These are phyloP conservation scores for Sphagnurus paluster DNA, from an alignment of 1,284 basidiomycete species.

Conservation along the genomic window DNA sequence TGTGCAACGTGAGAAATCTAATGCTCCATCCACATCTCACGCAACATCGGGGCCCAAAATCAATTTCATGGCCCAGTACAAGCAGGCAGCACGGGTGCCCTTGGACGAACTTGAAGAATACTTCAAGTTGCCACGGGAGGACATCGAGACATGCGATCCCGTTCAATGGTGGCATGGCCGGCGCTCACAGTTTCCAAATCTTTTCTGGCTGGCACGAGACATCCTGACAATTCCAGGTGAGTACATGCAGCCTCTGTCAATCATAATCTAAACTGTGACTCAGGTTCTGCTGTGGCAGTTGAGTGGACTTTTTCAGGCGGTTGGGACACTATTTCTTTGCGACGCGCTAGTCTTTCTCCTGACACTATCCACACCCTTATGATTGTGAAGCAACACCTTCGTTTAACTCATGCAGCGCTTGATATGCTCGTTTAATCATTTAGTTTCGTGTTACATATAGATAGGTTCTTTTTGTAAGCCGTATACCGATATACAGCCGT, in stretches of 20 bases:
- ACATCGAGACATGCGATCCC: slow-evolving; percentile 20
- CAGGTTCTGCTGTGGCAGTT: slow-evolving; percentile 26
- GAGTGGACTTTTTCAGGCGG: slow-evolving; percentile 24
- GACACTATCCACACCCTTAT: slow-evolving; percentile 23
- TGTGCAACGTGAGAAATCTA: no score
- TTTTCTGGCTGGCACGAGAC: slow-evolving; percentile 14
- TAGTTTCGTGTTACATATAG: background rate
- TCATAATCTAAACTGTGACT: background rate
- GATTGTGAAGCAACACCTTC: slow-evolving; percentile 8
- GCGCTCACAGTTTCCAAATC: slow-evolving; percentile 19
- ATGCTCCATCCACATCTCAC: background rate
- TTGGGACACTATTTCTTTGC: slow-evolving; percentile 23
- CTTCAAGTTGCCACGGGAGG: slow-evolving; percentile 17
- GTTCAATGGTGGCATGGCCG: slow-evolving; percentile 22
- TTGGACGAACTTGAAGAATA: slow-evolving; percentile 23
- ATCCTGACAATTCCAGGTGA: slow-evolving; percentile 16
- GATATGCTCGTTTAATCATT: background rate
- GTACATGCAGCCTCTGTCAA: background rate
- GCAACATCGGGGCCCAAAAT: slow-evolving; percentile 1
- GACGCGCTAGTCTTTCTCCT: slow-evolving; percentile 20
- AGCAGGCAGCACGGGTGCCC: slow-evolving; percentile 3
- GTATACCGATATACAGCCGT: slow-evolving; percentile 1
- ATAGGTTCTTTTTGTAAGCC: background rate
- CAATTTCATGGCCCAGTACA: slow-evolving; percentile 17
- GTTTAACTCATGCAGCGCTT: slow-evolving; percentile 1